Conservation (phyloP, 352 stramenopile species). For the Ochromonadaceae sp. region DNA sequence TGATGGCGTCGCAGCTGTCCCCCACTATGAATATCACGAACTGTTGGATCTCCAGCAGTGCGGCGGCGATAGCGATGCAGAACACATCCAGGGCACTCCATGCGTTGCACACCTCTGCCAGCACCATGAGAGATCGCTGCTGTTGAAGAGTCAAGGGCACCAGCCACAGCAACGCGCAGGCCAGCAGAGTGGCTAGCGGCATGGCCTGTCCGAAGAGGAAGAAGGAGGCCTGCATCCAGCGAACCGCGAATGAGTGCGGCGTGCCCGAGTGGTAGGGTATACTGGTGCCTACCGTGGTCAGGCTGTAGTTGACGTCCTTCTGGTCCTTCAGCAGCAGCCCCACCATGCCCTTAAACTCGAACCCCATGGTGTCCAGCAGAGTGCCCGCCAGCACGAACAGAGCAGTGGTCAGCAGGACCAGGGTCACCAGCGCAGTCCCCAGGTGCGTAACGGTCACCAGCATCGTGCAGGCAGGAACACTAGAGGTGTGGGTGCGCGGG, state of each 20-base stretch:
- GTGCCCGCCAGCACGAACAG: not conserved
- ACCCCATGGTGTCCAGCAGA: not conserved
- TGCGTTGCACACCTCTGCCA: constrained; percentile 22
- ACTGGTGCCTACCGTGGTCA: not conserved
- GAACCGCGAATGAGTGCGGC: constrained; percentile 14
- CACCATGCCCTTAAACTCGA: constrained; percentile 19
- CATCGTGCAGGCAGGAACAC: not conserved
- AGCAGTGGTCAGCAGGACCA: not conserved
- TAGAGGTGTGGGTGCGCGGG: not conserved
- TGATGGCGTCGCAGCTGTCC: constrained; percentile 16
- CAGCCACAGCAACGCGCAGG: constrained; percentile 17
- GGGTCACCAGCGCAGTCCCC: not conserved
- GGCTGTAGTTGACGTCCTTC: not conserved
- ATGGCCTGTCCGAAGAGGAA: constrained; percentile 25
- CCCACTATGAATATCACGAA: constrained; percentile 29
- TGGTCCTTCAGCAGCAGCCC: constrained; percentile 10
- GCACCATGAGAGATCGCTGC: constrained; percentile 20
- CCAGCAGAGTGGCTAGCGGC: constrained; percentile 19
- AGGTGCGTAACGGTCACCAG: not conserved
- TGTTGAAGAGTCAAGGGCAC: constrained; percentile 12
- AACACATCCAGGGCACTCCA: constrained; percentile 28
- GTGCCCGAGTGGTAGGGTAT: not conserved
- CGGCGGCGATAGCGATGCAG: constrained; percentile 18
- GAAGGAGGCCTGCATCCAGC: constrained; percentile 26
- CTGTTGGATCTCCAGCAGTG: constrained; percentile 28